Base-by-base conservation (phyloP, 345 rosid species). In the Corchorus olitorius region DNA sequence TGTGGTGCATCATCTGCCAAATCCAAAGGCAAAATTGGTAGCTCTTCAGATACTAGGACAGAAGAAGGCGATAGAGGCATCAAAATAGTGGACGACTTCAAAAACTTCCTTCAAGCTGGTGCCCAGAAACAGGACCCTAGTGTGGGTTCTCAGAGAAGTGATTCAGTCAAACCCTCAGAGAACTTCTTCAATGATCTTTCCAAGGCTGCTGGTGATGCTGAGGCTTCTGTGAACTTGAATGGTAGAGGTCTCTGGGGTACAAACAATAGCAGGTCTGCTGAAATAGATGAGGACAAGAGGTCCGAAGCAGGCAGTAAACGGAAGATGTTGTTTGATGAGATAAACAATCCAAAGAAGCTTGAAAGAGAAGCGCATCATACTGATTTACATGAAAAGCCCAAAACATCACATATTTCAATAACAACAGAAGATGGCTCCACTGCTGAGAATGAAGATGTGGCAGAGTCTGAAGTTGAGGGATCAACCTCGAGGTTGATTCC, bases 361-460 rank as follows among this genome's bases (percentile, higher is more conserved):
- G 97, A 86, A 54, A 90, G 79, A 79, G 96, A 89, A 45, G 68
- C 79, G 19, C 83, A 84, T 66, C 82, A 78, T 79, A 59, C 78
- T 79, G 91, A 87, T 86, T 62, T 63, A 50, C 92, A 81, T 50
- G 91, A 91, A 72, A 93, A 86, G 79, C 48, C 84, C 55, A 92
- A 86, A 87, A 80, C 80, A 7, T 89, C 93, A n/a, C 93, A 87
- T 82, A 84, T 96, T 74, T 92, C 97, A 58, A 79, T 84, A 53
- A 86, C 96, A 0, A 89, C 98, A 17, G 97, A 90, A 65, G 98
- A 96, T 77, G 95, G 93, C 70, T 92, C 97, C 46, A 87, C 94
- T 73, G 98, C 97, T 74, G 97, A 96, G 76, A 90, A 94, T 74
- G 98, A 96, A 87, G 97, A 90, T 78, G 95, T 94, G 76, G 98